phyloP scores from a whole-genome alignment of 345 rosid species.

The Clausena lansium region DNA sequence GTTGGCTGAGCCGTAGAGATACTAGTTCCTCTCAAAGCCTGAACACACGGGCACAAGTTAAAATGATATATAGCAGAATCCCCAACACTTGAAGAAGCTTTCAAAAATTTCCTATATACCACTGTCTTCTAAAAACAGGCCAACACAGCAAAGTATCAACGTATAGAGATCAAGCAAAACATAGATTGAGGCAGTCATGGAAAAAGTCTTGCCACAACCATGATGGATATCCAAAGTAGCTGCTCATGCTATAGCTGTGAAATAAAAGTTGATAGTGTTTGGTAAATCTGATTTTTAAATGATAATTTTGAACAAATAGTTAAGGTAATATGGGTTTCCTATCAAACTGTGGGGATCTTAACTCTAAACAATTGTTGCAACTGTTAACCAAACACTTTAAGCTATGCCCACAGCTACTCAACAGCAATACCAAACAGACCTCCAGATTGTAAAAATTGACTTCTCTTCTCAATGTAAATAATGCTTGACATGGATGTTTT shows the following conservation, averaged over 20 bases:
- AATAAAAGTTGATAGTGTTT: too few species aligned
- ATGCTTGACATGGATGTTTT: neutral
- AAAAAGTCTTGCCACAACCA: neutral
- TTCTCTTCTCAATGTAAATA: neutral
- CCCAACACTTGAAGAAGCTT: neutral
- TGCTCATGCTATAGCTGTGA: neutral
- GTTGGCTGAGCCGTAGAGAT: conserved; percentile 70
- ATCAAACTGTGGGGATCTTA: too few species aligned
- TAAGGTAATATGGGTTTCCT: too few species aligned
- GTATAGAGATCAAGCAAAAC: neutral
- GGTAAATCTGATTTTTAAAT: too few species aligned
- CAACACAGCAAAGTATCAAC: neutral
- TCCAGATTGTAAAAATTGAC: neutral
- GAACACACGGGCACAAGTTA: conserved; percentile 18
- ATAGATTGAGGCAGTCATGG: neutral
- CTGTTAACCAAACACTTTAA: too few species aligned
- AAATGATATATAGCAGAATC: conserved; percentile 8
- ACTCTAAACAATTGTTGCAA: too few species aligned
- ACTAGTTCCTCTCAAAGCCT: conserved; percentile 66
- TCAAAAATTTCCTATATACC: neutral
- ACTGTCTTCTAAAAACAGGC: neutral
- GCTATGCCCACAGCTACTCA: too few species aligned
- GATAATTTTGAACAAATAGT: too few species aligned
- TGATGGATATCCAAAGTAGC: neutral
- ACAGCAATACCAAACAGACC: too few species aligned